Conservation (phyloP, 2,329 filamentous ascomycete species). For the Apiospora hydei region DNA sequence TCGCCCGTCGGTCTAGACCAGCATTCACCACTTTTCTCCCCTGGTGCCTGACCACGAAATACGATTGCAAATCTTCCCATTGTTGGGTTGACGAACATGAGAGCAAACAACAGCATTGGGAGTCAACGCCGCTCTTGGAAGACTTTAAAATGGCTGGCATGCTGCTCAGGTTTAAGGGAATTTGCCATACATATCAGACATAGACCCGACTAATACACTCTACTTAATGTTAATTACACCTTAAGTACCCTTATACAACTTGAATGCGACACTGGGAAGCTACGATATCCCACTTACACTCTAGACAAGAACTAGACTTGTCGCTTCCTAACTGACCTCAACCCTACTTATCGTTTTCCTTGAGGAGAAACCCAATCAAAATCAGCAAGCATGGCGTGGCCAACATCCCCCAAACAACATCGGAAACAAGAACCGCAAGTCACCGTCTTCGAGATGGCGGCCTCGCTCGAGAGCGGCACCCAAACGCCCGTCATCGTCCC, state of each 20-base stretch:
- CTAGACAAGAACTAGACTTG: not conserved
- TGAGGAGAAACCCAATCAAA: not conserved
- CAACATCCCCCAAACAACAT: not conserved
- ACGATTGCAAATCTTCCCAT: not conserved
- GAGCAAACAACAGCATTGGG: not conserved
- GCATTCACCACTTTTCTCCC: conserved; percentile 8
- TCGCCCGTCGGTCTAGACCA: conserved; percentile 7
- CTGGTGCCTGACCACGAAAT: conserved; percentile 9
- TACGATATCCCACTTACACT: not conserved
- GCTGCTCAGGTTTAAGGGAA: not conserved
- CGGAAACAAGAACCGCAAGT: not conserved
- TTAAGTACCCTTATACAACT: not conserved
- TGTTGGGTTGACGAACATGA: conserved; percentile 15
- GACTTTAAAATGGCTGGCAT: not conserved
- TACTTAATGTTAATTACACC: not conserved
- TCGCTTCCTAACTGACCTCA: not conserved
- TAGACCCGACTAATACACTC: not conserved
- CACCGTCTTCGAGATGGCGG: conserved; percentile 7
- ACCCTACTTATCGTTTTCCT: not conserved
- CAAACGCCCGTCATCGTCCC: not conserved
- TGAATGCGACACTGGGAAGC: not conserved
- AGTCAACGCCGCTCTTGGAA: not conserved
- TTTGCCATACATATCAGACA: not conserved
- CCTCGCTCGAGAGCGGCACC: conserved; percentile 4
- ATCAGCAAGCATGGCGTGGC: not conserved